Conservation (phyloP, 1,284 basidiomycete genomes). For the Prillingera fragicola region DNA sequence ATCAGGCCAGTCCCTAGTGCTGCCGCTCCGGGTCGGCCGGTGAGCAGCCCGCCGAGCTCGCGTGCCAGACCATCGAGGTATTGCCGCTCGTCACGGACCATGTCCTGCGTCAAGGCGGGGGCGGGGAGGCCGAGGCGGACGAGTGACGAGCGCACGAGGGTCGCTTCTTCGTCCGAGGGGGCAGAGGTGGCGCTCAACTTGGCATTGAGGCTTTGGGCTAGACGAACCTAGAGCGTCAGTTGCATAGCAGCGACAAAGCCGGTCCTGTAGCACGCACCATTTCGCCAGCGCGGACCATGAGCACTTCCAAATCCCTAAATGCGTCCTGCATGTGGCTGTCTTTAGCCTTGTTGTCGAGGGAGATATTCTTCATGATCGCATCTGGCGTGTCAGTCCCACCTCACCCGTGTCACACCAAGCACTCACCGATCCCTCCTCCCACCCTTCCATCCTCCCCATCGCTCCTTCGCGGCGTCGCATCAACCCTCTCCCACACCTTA, state of each 20-base stretch:
- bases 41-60: constrained; percentile 71
- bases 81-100: constrained; percentile 73
- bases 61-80: constrained; percentile 78
- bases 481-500: constrained; percentile 64
- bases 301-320: constrained; percentile 79
- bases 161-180: constrained; percentile 64
- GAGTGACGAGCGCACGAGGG: constrained; percentile 80
- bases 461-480: background rate
- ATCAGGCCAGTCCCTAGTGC: constrained; percentile 36
- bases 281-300: constrained; percentile 86
- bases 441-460: constrained; percentile 1
- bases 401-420: background rate
- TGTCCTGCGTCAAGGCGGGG: constrained; percentile 79
- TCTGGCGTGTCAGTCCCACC: constrained; percentile 50
- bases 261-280: constrained; percentile 59
- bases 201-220: constrained; percentile 82
- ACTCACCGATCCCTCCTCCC: constrained; percentile 34
- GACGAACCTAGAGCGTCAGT: constrained; percentile 49
- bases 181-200: constrained; percentile 59
- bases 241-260: background rate
- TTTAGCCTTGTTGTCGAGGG: constrained; percentile 60
- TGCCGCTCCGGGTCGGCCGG: constrained; percentile 51
- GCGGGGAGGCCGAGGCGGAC: constrained; percentile 71
- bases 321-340: constrained; percentile 69
- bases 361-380: constrained; percentile 69